Evolutionary conservation across 140 eudicot species (phyloP), one percentile per base, ranked within the genome.

Genomic region (Erigeron philadelphicus): DNA sequence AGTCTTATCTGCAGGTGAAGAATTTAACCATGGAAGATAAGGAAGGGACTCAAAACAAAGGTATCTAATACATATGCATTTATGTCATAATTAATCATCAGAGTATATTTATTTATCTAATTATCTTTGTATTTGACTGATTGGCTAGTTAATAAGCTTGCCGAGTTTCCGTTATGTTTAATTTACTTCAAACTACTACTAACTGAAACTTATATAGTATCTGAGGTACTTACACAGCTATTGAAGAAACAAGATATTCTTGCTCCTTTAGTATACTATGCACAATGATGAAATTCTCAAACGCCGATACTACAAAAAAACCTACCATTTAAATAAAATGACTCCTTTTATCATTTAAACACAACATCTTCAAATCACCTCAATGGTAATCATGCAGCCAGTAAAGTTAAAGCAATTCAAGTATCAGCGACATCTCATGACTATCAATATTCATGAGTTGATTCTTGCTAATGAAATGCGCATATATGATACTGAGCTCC

Each of bases 271-370:
- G 50, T 60, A 31, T 42, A 47, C 9, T 48, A 23, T 9, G 52
- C 38, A 5, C 21, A n/a, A 49, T 40, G 38, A 62, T 18, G 45
- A 16, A 49, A 72, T 62, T 31, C 42, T 62, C 12, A 62, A 72
- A 62, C 9, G 25, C 40, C 16, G 38, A 7, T 9, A 72, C 31
- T 15, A 58, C 23, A 13, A 59, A 19, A 11, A 16, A 45, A 45
- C 38, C 67, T 23, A 59, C 2, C 8, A 59, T 13, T 45, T 15
- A 10, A 71, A 25, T 6, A 19, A n/a, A 8, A 6, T 9, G 11
- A 31, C 8, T 4, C 4, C 11, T 49, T 46, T 10, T 13, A 58
- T 42, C 43, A 42, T 19, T 42, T 57, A 56, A 42, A 13, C 58
- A 44, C 9, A 15, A 61, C 58, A 70, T 11, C 40, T 35, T 12